Conservation (phyloP, 1,284 basidiomycete genomes). For the Sporisorium sorghi region DNA sequence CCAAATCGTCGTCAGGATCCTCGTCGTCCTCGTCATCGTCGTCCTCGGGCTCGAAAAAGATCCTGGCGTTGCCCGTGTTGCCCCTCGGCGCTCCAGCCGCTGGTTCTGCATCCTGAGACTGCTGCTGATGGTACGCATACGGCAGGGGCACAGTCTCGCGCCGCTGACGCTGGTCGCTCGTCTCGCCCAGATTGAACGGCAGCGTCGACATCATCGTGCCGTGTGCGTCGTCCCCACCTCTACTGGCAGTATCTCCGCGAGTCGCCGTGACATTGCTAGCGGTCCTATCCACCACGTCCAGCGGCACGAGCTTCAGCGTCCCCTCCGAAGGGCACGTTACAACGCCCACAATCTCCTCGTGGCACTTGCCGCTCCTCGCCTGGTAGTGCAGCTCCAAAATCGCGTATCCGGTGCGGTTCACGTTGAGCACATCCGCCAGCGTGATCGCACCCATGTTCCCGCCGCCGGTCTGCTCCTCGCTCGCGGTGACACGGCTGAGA, state of each 20-base stretch:
- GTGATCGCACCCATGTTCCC: constrained; percentile 10
- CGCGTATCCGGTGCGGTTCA: constrained; percentile 20
- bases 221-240: constrained; percentile 30
- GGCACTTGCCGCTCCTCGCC: constrained; percentile 40
- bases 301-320: constrained; percentile 19
- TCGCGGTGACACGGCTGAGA: constrained; percentile 1
- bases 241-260: background rate
- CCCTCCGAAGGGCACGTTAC: background rate
- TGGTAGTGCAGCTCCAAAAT: constrained; percentile 37
- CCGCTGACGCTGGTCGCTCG: constrained; percentile 43
- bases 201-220: constrained; percentile 42
- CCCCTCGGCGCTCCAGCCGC: constrained; percentile 27
- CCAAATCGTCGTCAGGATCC: constrained; percentile 65
- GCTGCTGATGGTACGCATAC: constrained; percentile 55
- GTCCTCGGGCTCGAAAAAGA: constrained; percentile 64
- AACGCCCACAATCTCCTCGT: constrained; percentile 40
- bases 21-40: constrained; percentile 67
- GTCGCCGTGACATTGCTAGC: background rate
- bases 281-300: constrained; percentile 39
- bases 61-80: constrained; percentile 56
- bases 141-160: constrained; percentile 59
- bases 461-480: background rate
- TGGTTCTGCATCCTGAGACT: constrained; percentile 1
- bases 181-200: constrained; percentile 61
- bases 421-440: constrained; percentile 29